A percentile compares a stretch with the other conserved stretches of the same genome.
Evolutionary conservation across 2,329 filamentous ascomycete species (phyloP).

Genomic region (Colletotrichum truncatum): DNA sequence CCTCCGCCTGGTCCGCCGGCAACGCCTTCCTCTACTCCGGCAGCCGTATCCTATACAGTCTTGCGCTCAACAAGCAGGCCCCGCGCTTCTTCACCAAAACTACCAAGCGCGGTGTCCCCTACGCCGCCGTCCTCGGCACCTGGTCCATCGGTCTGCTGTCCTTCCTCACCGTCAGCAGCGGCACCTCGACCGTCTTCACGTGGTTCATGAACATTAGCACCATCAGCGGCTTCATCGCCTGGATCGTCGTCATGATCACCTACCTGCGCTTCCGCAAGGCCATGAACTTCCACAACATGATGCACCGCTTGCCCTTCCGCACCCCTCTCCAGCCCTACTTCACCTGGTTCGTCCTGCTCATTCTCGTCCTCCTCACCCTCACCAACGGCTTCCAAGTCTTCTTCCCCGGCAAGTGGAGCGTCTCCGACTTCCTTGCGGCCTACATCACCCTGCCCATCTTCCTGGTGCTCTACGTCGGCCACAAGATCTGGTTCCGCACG

Average conservation of each 20-base stretch:
- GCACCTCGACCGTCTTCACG: slow-evolving; percentile 70
- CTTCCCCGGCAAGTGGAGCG: slow-evolving; percentile 71
- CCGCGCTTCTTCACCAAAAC: slow-evolving; percentile 69
- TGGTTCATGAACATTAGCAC: slow-evolving; percentile 79
- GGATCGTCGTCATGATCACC: slow-evolving; percentile 66
- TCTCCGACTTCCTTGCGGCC: slow-evolving; percentile 69
- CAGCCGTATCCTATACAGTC: slow-evolving; percentile 74
- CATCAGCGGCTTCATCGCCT: slow-evolving; percentile 67
- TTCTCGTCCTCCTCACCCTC: slow-evolving; percentile 70
- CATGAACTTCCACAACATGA: slow-evolving; percentile 60
- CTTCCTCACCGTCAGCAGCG: slow-evolving; percentile 74
- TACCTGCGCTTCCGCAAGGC: slow-evolving; percentile 69
- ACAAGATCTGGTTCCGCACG: slow-evolving; percentile 63
- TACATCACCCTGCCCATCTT: slow-evolving; percentile 74
- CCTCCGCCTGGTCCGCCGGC: slow-evolving; percentile 70
- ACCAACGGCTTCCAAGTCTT: slow-evolving; percentile 83
- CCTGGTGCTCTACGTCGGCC: slow-evolving; percentile 66
- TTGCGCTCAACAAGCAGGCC: slow-evolving; percentile 73
- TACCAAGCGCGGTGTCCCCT: slow-evolving; percentile 70
- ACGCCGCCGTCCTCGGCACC: slow-evolving; percentile 60
- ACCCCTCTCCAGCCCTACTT: slow-evolving; percentile 69
- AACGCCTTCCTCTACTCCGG: slow-evolving; percentile 73
- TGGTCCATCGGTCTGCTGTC: slow-evolving; percentile 71
- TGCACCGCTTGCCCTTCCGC: slow-evolving; percentile 59
- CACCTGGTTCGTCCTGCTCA: slow-evolving; percentile 66